Percentiles rank a stretch among this genome's conserved stretches.
Evolutionary conservation across 225 moss, liverwort and hornwort genomes (phyloP).

Genomic region (Pseudoscleropodium purum): DNA sequence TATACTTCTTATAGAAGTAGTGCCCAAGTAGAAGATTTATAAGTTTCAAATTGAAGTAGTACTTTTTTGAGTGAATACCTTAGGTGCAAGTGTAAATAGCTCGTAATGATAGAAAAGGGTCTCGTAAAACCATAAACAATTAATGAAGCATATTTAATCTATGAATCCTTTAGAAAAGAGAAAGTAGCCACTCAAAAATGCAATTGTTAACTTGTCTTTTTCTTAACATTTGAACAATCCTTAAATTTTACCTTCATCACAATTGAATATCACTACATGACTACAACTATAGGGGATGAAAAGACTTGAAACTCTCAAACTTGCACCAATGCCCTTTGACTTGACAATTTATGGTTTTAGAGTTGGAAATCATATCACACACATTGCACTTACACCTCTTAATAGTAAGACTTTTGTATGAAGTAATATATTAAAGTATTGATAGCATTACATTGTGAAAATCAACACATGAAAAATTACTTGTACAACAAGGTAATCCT

Average conservation of each 20-base stretch:
- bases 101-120: not conserved
- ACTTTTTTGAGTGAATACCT: not conserved
- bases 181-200: not conserved
- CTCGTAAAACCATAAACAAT: not conserved
- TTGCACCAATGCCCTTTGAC: not conserved
- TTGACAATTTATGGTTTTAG: not conserved
- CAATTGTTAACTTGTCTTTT: not conserved
- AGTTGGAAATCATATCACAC: not conserved
- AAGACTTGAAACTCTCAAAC: not conserved
- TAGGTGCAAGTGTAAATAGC: not conserved
- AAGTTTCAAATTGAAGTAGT: not conserved
- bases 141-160: not conserved
- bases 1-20: not conserved
- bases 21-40: not conserved
- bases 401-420: not conserved
- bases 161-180: no score
- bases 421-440: not conserved
- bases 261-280: no score
- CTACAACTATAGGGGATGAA: not conserved
- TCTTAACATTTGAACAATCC: accelerated
- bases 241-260: not conserved
- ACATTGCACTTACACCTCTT: not conserved
- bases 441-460: not conserved
- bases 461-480: not conserved
- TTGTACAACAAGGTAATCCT: not conserved